Base-by-base conservation (phyloP, 2,329 filamentous ascomycete species). In the Fusarium praegraminearum region DNA sequence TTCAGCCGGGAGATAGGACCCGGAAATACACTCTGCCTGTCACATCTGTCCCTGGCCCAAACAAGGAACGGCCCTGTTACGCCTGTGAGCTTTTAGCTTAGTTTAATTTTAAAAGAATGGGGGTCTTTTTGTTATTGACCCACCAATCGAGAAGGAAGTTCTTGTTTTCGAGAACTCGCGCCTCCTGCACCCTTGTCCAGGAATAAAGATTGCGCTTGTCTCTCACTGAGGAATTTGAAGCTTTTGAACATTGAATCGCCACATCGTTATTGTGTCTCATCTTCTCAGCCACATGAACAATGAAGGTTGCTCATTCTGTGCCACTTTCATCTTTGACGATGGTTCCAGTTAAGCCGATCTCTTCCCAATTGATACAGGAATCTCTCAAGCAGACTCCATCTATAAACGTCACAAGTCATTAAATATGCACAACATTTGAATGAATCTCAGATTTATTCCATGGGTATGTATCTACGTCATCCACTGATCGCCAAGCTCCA, bases 31-130 rank as follows among this genome's bases (percentile, higher is more conserved):
- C 18, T 56, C 24, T 38, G 32, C 26, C 53, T 56, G 43, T 35
- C n/a, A 41, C 50, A 22, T 41, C 10, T 18, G n/a, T n/a, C 20
- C 20, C 20, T n/a, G 32, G 32, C 7, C 30, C 35, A 36, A 46
- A 20, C 44, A 51, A 12, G 49, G 33, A 40, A 40, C n/a, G 9
- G 13, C 22, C 35, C 13, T 22, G 28, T 18, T 4, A 15, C 12
- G 32, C 22, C 8, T 50, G 33, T 40, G 40, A 28, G 24, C 24
- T 24, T 43, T 30, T 22, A 49, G 53, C 32, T 38, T 38, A 56
- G 5, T 28, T 56, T 49, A 56, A 56, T 56, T 41, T 56, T 56
- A 56, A 49, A 56, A 49, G 9, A 56, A 20, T 28, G 53, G 43
- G 22, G 22, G 22, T 13, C n/a, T 38, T 49, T 13, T 22, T 32